Conservation (phyloP, 352 stramenopile genomes). For the Pythium phragmiticola region DNA sequence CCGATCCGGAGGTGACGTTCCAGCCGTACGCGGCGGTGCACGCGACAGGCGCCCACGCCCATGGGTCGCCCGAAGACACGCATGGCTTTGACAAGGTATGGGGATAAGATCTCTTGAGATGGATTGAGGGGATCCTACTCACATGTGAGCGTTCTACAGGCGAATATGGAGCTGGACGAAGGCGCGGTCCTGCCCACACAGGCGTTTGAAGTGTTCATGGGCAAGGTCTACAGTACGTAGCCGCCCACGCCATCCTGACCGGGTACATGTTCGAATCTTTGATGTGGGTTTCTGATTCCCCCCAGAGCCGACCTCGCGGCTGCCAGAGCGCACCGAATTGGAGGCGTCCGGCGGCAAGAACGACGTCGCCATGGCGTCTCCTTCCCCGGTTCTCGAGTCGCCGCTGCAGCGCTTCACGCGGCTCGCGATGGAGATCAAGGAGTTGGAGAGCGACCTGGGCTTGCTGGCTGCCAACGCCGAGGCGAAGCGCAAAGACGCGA, state of each 20-base stretch:
- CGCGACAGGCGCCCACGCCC: slow-evolving; percentile 12
- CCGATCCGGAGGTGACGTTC: slow-evolving; percentile 60
- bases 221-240: slow-evolving; percentile 75
- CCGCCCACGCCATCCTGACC: not conserved
- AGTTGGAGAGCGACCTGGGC: slow-evolving; percentile 63
- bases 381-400: slow-evolving; percentile 44
- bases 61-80: slow-evolving; percentile 36
- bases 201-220: slow-evolving; percentile 81
- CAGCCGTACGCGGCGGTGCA: slow-evolving; percentile 55
- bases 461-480: slow-evolving; percentile 43
- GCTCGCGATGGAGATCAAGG: slow-evolving; percentile 65
- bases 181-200: slow-evolving; percentile 42
- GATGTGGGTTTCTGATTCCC: not conserved
- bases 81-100: slow-evolving; percentile 61
- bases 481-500: slow-evolving; percentile 32
- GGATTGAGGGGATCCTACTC: not conserved
- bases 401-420: slow-evolving; percentile 70
- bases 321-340: slow-evolving; percentile 54
- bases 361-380: not conserved
- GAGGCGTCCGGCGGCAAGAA: slow-evolving; percentile 29
- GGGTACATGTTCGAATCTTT: not conserved
- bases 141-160: slow-evolving; percentile 24
- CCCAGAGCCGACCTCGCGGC: slow-evolving; percentile 38
- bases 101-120: not conserved
- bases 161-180: slow-evolving; percentile 64